Evolutionary conservation across 495 filamentous ascomycete genomes (phyloP).

Genomic region (Talaromyces wortmannii): DNA sequence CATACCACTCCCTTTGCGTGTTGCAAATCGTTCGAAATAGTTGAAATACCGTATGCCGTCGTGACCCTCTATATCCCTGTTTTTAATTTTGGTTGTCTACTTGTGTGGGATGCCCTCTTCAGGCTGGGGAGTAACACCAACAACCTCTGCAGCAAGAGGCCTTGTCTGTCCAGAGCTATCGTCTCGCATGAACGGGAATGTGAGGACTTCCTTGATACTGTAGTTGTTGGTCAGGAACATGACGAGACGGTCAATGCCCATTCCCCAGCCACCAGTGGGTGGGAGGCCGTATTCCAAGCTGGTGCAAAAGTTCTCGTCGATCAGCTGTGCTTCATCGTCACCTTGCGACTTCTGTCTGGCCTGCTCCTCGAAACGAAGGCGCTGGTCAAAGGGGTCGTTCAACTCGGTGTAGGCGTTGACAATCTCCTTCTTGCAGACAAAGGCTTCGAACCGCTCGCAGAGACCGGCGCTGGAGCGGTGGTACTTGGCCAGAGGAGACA

Average conservation of each 20-base stretch:
- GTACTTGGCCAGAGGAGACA: slow-evolving; percentile 96
- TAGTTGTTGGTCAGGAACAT: slow-evolving; percentile 98
- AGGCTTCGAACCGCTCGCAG: slow-evolving; percentile 95
- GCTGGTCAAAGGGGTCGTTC: slow-evolving; percentile 94
- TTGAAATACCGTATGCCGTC: background rate
- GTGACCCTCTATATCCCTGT: slow-evolving; percentile 13
- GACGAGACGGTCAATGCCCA: slow-evolving; percentile 93
- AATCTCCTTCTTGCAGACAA: slow-evolving; percentile 97
- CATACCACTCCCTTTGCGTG: too few species aligned
- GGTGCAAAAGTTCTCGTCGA: slow-evolving; percentile 90
- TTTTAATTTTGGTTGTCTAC: slow-evolving; percentile 6
- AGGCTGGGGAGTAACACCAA: slow-evolving; percentile 52
- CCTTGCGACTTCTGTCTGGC: slow-evolving; percentile 92
- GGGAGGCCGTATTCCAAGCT: slow-evolving; percentile 83
- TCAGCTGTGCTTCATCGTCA: slow-evolving; percentile 92
- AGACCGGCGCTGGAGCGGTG: slow-evolving; percentile 76
- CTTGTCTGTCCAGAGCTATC: slow-evolving; percentile 40
- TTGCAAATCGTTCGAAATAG: background rate
- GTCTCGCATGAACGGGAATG: slow-evolving; percentile 86
- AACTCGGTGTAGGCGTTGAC: slow-evolving; percentile 96
- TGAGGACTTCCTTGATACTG: slow-evolving; percentile 89
- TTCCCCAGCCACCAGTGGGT: slow-evolving; percentile 93
- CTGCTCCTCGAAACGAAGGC: slow-evolving; percentile 93
- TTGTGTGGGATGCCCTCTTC: slow-evolving; percentile 55
- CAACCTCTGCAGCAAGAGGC: slow-evolving; percentile 57